Evolutionary conservation across 2,329 filamentous ascomycete genomes (phyloP).

Genomic region (Xylaria sp.): DNA sequence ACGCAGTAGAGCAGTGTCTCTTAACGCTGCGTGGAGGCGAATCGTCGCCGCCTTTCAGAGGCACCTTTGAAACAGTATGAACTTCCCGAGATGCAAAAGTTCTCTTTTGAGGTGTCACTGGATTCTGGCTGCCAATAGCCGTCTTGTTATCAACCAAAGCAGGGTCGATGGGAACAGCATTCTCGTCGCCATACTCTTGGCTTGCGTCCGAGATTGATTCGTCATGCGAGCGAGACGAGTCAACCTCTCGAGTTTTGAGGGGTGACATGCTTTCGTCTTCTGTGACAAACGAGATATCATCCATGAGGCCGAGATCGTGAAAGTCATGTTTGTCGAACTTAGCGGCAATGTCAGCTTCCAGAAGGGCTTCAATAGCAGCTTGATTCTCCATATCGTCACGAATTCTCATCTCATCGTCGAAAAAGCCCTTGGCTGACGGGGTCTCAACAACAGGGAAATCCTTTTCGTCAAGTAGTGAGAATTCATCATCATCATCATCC

Average conservation of each 20-base stretch:
- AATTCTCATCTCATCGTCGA: conserved; percentile 69
- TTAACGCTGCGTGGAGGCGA: conserved; percentile 60
- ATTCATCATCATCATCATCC: conserved; percentile 41
- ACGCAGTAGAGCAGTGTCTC: conserved; percentile 62
- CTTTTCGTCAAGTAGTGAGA: conserved; percentile 44
- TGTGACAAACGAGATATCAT: conserved; percentile 65
- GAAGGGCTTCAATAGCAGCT: conserved; percentile 43
- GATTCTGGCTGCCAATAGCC: conserved; percentile 48
- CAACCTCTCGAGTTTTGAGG: conserved; percentile 56
- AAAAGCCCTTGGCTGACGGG: conserved; percentile 62
- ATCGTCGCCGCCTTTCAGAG: conserved; percentile 74
- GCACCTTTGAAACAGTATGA: conserved; percentile 81
- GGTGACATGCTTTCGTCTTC: conserved; percentile 71
- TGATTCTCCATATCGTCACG: conserved; percentile 50
- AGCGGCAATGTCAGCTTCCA: conserved; percentile 52
- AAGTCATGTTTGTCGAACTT: conserved; percentile 55
- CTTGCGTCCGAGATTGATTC: conserved; percentile 66
- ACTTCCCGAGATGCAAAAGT: conserved; percentile 62
- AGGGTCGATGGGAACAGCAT: conserved; percentile 66
- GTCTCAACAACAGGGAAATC: conserved; percentile 43
- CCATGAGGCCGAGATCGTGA: conserved; percentile 59
- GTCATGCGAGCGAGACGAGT: conserved; percentile 49
- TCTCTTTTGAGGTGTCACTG: conserved; percentile 65
- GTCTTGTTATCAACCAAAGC: conserved; percentile 50
- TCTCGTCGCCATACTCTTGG: conserved; percentile 75